Evolutionary conservation across 2,329 filamentous ascomycete species (phyloP), one percentile per base, ranked within the genome.

Genomic region (Fusarium vanettenii): DNA sequence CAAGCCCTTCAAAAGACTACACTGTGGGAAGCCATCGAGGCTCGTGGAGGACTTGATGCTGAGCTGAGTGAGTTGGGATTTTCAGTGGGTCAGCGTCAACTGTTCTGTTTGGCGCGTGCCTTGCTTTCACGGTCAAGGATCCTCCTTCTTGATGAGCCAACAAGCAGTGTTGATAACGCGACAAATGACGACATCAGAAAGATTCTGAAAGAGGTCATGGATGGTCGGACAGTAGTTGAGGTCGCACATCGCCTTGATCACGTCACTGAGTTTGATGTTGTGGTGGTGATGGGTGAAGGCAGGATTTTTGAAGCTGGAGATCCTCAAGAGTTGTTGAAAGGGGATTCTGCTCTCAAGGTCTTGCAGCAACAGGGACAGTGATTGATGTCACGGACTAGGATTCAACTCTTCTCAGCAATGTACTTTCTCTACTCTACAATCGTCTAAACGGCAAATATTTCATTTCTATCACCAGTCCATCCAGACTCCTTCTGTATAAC

Each of bases 31-130:
- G 76, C 80, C 1, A 79, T 89, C 14, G 79, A 83, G 1, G 59
- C 76, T 0, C 78, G 79, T 3, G 84, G 83, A 2, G 84, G 85
- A 0, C 78, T 88, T 0, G 79, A 84, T 8, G 79, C 76, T 1
- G 77, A 81, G 2, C 75, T 87, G 35, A 69, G 75, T 1, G 73
- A 79, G 4, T 71, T 83, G 2, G 74, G 76, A 2, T 75, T 87
- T 6, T 87, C 85, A 0, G 82, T 84, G 29, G 87, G 87, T 1
- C 84, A 89, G 68, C 77, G 81, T 22, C 87, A 89, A 70, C 78
- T 89, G 0, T 86, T 89, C 60, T 85, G 83, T 45, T 79, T 89
- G 1, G 86, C 87, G 0, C 79, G 88, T 59, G 84, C 86, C 0
- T 76, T 88, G 16, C 72, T 88, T 43, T 70, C 57, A 1, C 48